phyloP scores from a whole-genome alignment of 345 rosid species.

The Limnanthes douglasii region DNA sequence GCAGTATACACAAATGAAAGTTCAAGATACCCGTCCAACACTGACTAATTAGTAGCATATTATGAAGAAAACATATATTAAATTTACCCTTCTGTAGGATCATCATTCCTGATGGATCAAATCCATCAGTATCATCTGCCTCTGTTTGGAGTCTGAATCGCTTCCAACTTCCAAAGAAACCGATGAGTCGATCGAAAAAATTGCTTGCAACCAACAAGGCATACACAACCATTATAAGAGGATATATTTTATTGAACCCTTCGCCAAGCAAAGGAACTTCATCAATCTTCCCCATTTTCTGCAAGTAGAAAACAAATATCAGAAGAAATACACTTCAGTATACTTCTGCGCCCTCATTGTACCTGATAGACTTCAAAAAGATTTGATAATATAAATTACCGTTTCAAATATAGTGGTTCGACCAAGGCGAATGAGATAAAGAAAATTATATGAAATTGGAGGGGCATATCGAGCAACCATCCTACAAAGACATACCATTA shows the following conservation, averaged over 20 bases:
- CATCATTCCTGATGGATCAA: slow-evolving; percentile 87
- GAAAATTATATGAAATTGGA: slow-evolving; percentile 91
- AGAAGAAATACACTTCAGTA: slow-evolving; percentile 6
- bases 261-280: slow-evolving; percentile 69
- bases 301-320: slow-evolving; percentile 17
- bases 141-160: slow-evolving; percentile 73
- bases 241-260: slow-evolving; percentile 85
- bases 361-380: too few relatives aligned
- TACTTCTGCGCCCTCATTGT: too few relatives aligned
- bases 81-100: slow-evolving; percentile 74
- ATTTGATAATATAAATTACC: slow-evolving; percentile 31
- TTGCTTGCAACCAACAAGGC: slow-evolving; percentile 86
- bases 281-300: slow-evolving; percentile 95
- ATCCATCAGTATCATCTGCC: slow-evolving; percentile 77
- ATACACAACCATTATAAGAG: slow-evolving; percentile 93
- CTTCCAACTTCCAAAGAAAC: slow-evolving; percentile 96
- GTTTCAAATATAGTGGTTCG: slow-evolving; percentile 66
- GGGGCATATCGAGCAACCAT: slow-evolving; percentile 99
- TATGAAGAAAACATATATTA: not conserved
- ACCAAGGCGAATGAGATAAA: slow-evolving; percentile 72
- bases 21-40: too few relatives aligned
- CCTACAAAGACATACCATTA: slow-evolving; percentile 26
- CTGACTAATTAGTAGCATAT: too few relatives aligned
- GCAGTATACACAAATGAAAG: too few relatives aligned
- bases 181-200: slow-evolving; percentile 76